phyloP scores from a whole-genome alignment of 306 rosid species.

The Cotoneaster glaucophyllus region DNA sequence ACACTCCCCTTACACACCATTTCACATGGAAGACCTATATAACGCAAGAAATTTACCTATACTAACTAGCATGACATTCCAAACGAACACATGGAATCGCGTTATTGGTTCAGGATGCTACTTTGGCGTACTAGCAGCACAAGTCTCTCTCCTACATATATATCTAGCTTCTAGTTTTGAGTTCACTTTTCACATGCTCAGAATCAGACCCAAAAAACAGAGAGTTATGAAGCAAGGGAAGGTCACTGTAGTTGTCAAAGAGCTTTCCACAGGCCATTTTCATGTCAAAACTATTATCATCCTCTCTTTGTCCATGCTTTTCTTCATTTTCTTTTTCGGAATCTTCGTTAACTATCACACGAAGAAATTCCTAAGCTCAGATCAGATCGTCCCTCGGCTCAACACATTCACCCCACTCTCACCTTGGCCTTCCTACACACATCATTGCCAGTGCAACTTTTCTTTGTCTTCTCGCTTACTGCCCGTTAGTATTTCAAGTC shows the following conservation, averaged over 20 bases:
- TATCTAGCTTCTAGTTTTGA: not conserved
- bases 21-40: not conserved
- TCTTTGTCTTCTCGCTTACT: not conserved
- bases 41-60: no score
- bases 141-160: not conserved
- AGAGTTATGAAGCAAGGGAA: slow-evolving; percentile 12
- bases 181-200: not conserved
- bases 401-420: not conserved
- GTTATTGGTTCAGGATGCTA: no score
- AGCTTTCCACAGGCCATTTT: slow-evolving; percentile 1
- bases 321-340: slow-evolving; percentile 9
- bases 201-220: not conserved
- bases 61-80: no score
- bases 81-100: no score
- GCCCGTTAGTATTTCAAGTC: not conserved
- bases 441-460: not conserved
- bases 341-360: slow-evolving; percentile 5
- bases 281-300: slow-evolving; percentile 13
- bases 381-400: slow-evolving; percentile 5
- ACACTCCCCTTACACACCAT: not conserved
- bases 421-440: not conserved
- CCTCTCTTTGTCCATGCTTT: not conserved
- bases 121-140: no score
- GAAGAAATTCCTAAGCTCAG: slow-evolving; percentile 7
- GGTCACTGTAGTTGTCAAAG: slow-evolving; percentile 1